A percentile compares a stretch with the other conserved stretches of the same genome.
Conservation (phyloP, 352 stramenopile genomes). For the Elongisporangium anandrum region DNA sequence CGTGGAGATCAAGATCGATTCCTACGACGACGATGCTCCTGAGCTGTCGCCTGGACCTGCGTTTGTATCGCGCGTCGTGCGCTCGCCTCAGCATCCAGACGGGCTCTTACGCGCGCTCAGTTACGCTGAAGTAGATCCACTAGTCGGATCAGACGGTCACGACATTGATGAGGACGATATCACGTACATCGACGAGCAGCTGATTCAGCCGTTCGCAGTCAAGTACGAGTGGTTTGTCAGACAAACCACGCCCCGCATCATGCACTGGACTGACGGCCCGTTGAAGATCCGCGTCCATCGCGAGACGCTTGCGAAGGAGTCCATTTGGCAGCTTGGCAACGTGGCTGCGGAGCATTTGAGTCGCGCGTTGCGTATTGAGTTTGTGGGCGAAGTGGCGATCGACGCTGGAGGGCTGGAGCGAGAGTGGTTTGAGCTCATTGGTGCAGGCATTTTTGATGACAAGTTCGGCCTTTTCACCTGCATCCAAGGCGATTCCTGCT, state of each 20-base stretch:
- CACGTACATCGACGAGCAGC: constrained; percentile 50
- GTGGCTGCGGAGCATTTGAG: constrained; percentile 63
- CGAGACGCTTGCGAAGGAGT: constrained; percentile 55
- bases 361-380: constrained; percentile 73
- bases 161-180: constrained; percentile 61
- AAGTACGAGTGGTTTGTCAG: constrained; percentile 65
- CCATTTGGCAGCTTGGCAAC: constrained; percentile 52
- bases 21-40: constrained; percentile 17
- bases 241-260: constrained; percentile 52
- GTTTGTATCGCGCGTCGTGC: constrained; percentile 53
- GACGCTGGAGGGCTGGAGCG: constrained; percentile 70
- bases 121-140: constrained; percentile 49
- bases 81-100: constrained; percentile 46
- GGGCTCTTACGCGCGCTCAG: constrained; percentile 62
- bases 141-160: constrained; percentile 47
- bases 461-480: constrained; percentile 68
- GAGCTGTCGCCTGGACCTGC: constrained; percentile 44
- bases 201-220: constrained; percentile 52
- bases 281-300: constrained; percentile 64
- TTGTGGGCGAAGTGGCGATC: constrained; percentile 75
- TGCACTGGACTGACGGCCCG: constrained; percentile 54
- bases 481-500: constrained; percentile 46
- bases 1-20: neutral
- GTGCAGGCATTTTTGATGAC: constrained; percentile 70
- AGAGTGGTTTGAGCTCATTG: constrained; percentile 72